Base-by-base conservation (phyloP, 2,329 filamentous ascomycete genomes). In the Stemphylium lycopersici region DNA sequence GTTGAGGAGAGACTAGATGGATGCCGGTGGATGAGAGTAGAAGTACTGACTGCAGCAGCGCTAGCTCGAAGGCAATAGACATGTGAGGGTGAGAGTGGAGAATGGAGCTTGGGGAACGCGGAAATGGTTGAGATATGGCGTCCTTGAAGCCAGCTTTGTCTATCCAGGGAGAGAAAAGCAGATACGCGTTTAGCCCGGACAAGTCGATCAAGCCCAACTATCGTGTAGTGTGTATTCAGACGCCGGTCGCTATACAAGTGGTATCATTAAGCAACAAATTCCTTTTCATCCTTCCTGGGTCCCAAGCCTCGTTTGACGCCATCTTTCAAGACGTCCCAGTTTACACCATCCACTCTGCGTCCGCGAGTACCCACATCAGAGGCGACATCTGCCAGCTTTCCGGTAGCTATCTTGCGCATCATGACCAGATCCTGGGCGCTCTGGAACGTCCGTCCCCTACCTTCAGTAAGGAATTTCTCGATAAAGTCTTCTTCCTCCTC, bases 401-500 rank as follows among this genome's bases (percentile, higher is more conserved):
- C 88, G 10, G 82, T 87, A 1, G 87, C 86, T 57, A 95, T 86
- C 58, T 83, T 85, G 62, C 90, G 84, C 81, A 92, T 88, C 62
- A 91, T 80, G 1, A 92, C 79, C 0, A 89, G 90, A 65, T 93
- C 90, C 68, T 85, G 87, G 3, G 89, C 86, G 20, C 84, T 84
- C 59, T 83, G 85, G 6, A 89, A 76, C 37, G 79, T 82, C 66
- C 85, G 85, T 2, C 89, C 89, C 39, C 85, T 84, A 10, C 89
- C 88, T 4, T 79, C 78, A 0, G 84, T 79, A 33, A 96, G 77
- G 53, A 83, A 88, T 22, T 88, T 84, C 61, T 88, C 85, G 58
- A 96, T 86, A 88, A 90, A 93, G 4, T 70, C 70, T 69, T 93
- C 90, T 69, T 96, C 91, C 15, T 84, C 78, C 1, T 79, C 71